Base-by-base conservation (phyloP, 345 rosid species). In the Linum lewisii region DNA sequence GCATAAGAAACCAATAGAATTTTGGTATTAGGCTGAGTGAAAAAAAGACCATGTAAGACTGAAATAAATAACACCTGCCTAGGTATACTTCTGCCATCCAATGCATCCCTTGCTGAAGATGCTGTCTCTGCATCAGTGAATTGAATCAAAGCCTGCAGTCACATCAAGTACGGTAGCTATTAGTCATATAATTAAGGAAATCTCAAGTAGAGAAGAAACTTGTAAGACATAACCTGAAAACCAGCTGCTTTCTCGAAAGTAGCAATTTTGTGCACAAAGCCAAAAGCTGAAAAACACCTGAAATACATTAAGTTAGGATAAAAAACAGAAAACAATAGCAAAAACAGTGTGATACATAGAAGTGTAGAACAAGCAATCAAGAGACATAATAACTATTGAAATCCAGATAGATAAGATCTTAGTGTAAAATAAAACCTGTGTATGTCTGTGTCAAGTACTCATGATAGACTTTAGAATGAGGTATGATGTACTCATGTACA, bases 231-330 rank as follows among this genome's bases (percentile, higher is more conserved):
- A 38, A 82, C 97, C 92, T 93, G 95, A 73, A 93, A 93, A 59
- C 99, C 97, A 59, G 95, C 88, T 60, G 97, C 95, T 72, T 93
- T 93, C 73, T 93, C 97, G 65, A 93, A 93, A 36, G 97, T 93
- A 19, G 97, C 97, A 66, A 93, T 89, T 74, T 89, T 89, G 83
- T 93, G 95, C 32, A 93, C 99, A 63, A 82, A 93, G 21, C 99
- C 99, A 82, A 89, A 93, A 59, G 97, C 97, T 69, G 99, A 89
- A 79, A 93, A 93, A 16, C n/a, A 93, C 99, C 97, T 87, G 83
- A 54, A 75, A 82, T 61, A 55, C 3, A 21, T 10, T 24, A 52
- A 21, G 20, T 52, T 52, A 65, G 44, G 52, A 61, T 69, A 20
- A 62, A 63, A 63, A 44, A 36, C 60, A 63, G 57, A 70, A 61